Conservation (phyloP, 2,329 filamentous ascomycete species). For the Teratosphaeria gauchensis region DNA sequence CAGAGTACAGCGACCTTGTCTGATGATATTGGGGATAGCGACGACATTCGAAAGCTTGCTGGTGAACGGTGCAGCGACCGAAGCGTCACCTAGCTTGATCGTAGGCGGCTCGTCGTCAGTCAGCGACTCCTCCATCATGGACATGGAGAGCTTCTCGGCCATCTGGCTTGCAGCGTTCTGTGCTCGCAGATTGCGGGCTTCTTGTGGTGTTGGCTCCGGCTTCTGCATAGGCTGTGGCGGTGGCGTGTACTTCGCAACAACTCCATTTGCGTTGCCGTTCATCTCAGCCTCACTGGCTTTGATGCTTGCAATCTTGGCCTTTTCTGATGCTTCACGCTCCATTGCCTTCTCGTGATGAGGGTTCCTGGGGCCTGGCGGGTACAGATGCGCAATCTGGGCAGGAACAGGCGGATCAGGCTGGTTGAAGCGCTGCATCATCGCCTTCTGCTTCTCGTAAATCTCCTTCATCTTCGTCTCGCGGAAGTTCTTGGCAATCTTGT, state of each 20-base stretch:
- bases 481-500: constrained; percentile 83
- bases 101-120: constrained; percentile 86
- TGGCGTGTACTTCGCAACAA: constrained; percentile 15
- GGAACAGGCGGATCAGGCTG: constrained; percentile 88
- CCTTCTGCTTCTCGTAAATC: constrained; percentile 90
- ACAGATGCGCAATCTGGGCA: constrained; percentile 84
- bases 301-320: constrained; percentile 47
- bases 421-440: constrained; percentile 90
- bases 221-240: constrained; percentile 12
- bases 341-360: constrained; percentile 92
- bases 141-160: constrained; percentile 75
- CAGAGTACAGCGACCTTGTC: constrained; percentile 91
- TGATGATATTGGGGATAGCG: constrained; percentile 95
- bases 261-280: constrained; percentile 24
- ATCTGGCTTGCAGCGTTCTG: constrained; percentile 64
- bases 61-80: constrained; percentile 92
- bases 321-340: constrained; percentile 72
- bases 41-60: constrained; percentile 96
- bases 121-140: constrained; percentile 83
- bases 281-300: constrained; percentile 43
- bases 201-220: constrained; percentile 33
- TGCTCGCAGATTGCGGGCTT: constrained; percentile 47
- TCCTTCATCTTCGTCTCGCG: constrained; percentile 98
- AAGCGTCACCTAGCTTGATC: constrained; percentile 94
- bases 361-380: constrained; percentile 80